Percentiles rank a stretch among this genome's conserved stretches.
phyloP scores from a whole-genome alignment of 164 flowering plant species.

The Hamamelis virginiana region DNA sequence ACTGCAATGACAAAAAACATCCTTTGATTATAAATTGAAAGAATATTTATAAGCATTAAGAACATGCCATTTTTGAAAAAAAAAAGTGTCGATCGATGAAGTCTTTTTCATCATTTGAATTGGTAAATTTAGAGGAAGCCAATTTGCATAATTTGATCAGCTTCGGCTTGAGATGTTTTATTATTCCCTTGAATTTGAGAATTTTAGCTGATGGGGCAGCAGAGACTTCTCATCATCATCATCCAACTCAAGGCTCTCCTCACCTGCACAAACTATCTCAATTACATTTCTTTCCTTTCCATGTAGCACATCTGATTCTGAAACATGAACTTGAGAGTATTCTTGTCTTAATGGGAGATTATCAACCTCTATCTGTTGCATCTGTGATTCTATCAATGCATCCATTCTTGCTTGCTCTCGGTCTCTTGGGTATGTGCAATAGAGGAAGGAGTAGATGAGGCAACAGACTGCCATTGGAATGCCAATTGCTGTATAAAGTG shows the following conservation, averaged over 20 bases:
- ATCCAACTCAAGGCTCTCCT: conserved; percentile 35
- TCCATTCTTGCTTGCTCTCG: conserved; percentile 71
- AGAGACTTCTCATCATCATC: conserved; percentile 46
- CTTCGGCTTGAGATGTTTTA: not conserved
- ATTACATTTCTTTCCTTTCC: conserved; percentile 32
- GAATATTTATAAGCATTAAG: too few species aligned
- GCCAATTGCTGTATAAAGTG: conserved; percentile 72
- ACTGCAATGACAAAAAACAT: too few species aligned
- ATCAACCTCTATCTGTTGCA: conserved; percentile 50
- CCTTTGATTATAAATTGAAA: too few species aligned
- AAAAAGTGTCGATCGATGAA: not conserved
- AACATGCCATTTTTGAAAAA: too few species aligned
- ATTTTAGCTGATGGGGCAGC: conserved; percentile 44
- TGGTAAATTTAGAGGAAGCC: not conserved
- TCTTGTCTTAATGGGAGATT: conserved; percentile 24
- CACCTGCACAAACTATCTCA: conserved; percentile 46
- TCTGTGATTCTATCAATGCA: conserved; percentile 68
- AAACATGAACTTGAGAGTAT: conserved; percentile 18
- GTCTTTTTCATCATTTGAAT: not conserved
- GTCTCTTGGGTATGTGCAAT: conserved; percentile 82
- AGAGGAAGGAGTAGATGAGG: conserved; percentile 74
- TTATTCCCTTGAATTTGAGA: conserved; percentile 32
- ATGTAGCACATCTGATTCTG: conserved; percentile 24
- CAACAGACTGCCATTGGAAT: conserved; percentile 81
- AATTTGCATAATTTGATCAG: not conserved